A percentile compares a stretch with the other conserved stretches of the same genome.
phyloP scores from a whole-genome alignment of 495 filamentous ascomycete species.

The Aspergillus leporis region DNA sequence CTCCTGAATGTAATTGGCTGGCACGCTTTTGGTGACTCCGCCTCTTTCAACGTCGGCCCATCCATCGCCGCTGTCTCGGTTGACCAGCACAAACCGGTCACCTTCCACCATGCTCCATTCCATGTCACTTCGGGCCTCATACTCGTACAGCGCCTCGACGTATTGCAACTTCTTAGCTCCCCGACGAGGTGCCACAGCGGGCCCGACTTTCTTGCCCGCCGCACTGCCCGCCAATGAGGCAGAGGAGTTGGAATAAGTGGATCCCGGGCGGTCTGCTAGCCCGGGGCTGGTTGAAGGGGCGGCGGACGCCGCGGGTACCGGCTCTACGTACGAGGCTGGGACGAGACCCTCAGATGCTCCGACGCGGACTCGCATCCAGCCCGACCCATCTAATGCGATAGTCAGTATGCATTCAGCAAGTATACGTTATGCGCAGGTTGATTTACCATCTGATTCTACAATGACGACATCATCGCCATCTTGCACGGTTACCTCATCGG shows the following conservation, averaged over 20 bases:
- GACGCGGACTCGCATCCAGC: slow-evolving; percentile 81
- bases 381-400: slow-evolving; percentile 68
- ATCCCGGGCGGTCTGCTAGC: slow-evolving; percentile 54
- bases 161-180: slow-evolving; percentile 96
- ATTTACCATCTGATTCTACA: slow-evolving; percentile 86
- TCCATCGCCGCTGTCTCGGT: slow-evolving; percentile 82
- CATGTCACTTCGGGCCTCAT: slow-evolving; percentile 77
- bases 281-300: slow-evolving; percentile 34
- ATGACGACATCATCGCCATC: slow-evolving; percentile 76
- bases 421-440: slow-evolving; percentile 1
- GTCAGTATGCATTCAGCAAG: slow-evolving; percentile 9
- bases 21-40: slow-evolving; percentile 88
- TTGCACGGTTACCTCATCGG: slow-evolving; percentile 76
- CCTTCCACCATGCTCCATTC: slow-evolving; percentile 91
- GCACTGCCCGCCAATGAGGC: slow-evolving; percentile 63
- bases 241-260: slow-evolving; percentile 79
- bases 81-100: slow-evolving; percentile 86
- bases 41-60: slow-evolving; percentile 96
- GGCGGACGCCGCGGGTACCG: slow-evolving; percentile 46
- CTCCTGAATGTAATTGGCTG: slow-evolving; percentile 87
- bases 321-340: slow-evolving; percentile 77
- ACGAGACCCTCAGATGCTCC: slow-evolving; percentile 76
- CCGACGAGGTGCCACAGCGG: slow-evolving; percentile 85
- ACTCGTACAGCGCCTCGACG: slow-evolving; percentile 91
- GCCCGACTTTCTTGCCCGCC: slow-evolving; percentile 77